phyloP scores from a whole-genome alignment of 805 yeast genomes.

The Lipomyces spencermartinsiae region DNA sequence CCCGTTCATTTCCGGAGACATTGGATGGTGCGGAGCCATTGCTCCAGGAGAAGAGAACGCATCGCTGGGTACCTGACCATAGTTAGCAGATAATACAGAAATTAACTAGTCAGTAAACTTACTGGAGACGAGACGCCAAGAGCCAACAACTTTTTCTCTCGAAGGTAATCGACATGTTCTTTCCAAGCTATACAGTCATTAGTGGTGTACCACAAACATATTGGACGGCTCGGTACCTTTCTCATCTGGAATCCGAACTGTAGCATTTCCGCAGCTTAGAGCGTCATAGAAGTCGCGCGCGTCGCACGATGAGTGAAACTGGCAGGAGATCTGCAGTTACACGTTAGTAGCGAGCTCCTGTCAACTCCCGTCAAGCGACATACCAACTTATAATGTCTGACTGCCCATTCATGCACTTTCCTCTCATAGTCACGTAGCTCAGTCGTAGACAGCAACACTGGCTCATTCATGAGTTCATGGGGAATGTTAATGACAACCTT shows the following conservation, averaged over 20 bases:
- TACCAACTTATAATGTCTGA: conserved; percentile 17
- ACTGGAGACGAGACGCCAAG: conserved; percentile 12
- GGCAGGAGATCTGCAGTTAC: neutral
- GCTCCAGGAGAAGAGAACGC: neutral
- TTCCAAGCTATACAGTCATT: conserved; percentile 5
- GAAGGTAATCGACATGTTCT: neutral
- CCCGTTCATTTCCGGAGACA: conserved; percentile 6
- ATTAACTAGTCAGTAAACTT: neutral
- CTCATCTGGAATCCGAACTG: conserved; percentile 18
- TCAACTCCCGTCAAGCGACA: neutral
- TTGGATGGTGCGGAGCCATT: neutral
- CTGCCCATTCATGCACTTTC: conserved; percentile 17
- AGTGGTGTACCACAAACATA: neutral
- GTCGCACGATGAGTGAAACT: neutral
- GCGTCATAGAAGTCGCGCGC: conserved; percentile 15
- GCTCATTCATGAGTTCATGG: neutral
- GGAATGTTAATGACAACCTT: conserved; percentile 12
- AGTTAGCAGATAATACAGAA: neutral
- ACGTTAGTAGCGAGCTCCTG: neutral
- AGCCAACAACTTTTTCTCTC: neutral
- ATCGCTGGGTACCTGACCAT: neutral
- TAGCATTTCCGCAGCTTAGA: conserved; percentile 13
- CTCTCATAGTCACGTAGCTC: conserved; percentile 13
- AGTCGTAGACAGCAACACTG: conserved; percentile 10
- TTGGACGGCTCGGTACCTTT: conserved; percentile 3